Conservation (phyloP, 2,329 filamentous ascomycete genomes). For the Talaromyces verruculosus region DNA sequence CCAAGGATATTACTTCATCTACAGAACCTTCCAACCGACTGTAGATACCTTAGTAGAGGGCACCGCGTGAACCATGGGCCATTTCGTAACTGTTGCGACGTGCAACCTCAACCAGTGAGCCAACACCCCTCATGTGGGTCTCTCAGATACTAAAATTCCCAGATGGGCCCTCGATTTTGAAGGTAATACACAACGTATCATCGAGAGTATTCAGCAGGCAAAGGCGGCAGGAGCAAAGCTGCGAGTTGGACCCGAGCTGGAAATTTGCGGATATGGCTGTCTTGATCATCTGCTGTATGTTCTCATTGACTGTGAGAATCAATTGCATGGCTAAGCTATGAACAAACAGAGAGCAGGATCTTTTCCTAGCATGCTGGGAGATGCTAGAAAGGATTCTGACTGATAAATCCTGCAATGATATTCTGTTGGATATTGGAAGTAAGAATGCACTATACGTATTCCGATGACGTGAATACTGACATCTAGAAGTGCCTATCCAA, state of each 20-base stretch:
- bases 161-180: constrained; percentile 55
- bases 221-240: constrained; percentile 58
- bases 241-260: constrained; percentile 54
- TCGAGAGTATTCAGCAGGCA: constrained; percentile 59
- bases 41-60: not conserved
- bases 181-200: constrained; percentile 63
- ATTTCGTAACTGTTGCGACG: constrained; percentile 23
- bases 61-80: constrained; percentile 15
- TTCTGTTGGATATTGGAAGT: constrained; percentile 20
- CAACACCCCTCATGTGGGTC: constrained; percentile 2
- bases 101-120: constrained; percentile 28
- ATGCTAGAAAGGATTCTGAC: constrained; percentile 59
- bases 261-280: constrained; percentile 57
- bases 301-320: not conserved
- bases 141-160: not conserved
- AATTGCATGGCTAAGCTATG: not conserved
- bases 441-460: not conserved
- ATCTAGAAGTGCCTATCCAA: constrained; percentile 25
- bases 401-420: constrained; percentile 60
- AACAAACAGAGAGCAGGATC: constrained; percentile 30
- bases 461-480: not conserved
- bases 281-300: constrained; percentile 63
- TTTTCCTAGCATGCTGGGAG: constrained; percentile 58
- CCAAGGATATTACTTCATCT: not conserved
- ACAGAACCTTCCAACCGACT: not conserved